Percentiles rank a stretch among this genome's conserved stretches.
Evolutionary conservation across 192 early-diverging fungal species (phyloP).

Genomic region (Rhizoclosmatium globosum): DNA sequence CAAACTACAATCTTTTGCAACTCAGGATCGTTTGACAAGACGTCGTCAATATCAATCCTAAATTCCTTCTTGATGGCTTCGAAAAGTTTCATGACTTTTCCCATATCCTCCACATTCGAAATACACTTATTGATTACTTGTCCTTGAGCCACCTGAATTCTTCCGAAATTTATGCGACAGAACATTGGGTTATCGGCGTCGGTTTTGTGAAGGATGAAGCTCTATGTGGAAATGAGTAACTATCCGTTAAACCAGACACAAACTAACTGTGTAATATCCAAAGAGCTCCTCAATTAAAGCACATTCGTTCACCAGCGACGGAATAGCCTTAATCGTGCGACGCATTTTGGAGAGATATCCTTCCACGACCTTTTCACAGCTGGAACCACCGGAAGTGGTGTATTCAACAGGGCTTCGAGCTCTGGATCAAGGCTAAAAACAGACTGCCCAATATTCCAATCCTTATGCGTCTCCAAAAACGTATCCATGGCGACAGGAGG

Average conservation of each 20-base stretch:
- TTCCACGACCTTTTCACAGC: neutral
- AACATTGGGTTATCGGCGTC: neutral
- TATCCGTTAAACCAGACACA: neutral
- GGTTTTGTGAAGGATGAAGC: neutral
- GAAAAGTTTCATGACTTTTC: conserved; percentile 15
- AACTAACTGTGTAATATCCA: conserved; percentile 3
- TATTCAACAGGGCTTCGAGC: conserved; percentile 7
- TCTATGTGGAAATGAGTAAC: neutral
- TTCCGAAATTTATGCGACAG: neutral
- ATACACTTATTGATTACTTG: conserved; percentile 4
- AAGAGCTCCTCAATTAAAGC: conserved; percentile 14
- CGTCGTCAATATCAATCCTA: neutral
- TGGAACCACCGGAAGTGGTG: neutral
- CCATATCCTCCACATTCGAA: conserved; percentile 2
- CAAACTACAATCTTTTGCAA: neutral
- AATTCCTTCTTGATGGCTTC: conserved; percentile 27
- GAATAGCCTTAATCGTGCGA: neutral
- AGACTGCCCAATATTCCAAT: neutral
- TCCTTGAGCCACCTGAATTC: conserved; percentile 23
- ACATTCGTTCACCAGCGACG: neutral
- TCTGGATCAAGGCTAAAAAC: neutral
- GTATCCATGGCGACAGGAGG: neutral
- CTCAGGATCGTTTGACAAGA: conserved; percentile 6
- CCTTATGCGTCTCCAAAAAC: conserved; percentile 2
- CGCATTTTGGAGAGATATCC: neutral